Conservation (phyloP, 1,284 basidiomycete species). For the Sporisorium graminicola region DNA sequence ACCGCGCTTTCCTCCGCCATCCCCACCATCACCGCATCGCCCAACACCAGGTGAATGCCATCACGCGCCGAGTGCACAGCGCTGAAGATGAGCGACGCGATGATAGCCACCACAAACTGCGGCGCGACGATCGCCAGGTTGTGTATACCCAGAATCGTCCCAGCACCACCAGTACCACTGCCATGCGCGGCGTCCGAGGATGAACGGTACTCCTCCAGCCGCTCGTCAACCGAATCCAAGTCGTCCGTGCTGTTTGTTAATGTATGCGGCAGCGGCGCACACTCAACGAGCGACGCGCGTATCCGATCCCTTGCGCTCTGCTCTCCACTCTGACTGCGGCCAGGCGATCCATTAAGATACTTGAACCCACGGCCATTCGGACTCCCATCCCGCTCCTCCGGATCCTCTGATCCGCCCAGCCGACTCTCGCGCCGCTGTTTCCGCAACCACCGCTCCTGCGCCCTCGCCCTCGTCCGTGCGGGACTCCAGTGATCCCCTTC, state of each 20-base stretch:
- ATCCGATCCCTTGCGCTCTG: slow-evolving; percentile 28
- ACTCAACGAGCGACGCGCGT: slow-evolving; percentile 44
- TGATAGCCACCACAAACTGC: slow-evolving; percentile 78
- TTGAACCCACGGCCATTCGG: slow-evolving; percentile 11
- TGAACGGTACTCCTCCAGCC: no score
- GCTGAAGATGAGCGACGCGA: slow-evolving; percentile 84
- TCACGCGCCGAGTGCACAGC: slow-evolving; percentile 69
- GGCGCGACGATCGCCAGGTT: slow-evolving; percentile 77
- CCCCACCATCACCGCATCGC: neutral
- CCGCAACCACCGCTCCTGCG: slow-evolving; percentile 3
- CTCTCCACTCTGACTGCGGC: slow-evolving; percentile 6
- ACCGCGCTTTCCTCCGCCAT: neutral
- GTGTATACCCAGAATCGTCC: slow-evolving; percentile 95
- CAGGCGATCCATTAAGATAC: slow-evolving; percentile 23
- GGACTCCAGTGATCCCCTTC: slow-evolving; percentile 54
- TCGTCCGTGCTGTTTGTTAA: neutral
- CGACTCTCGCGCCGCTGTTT: slow-evolving; percentile 18
- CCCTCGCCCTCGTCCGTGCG: slow-evolving; percentile 15
- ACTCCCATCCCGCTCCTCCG: neutral
- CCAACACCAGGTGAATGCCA: slow-evolving; percentile 29
- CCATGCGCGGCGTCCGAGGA: neutral
- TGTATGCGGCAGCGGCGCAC: slow-evolving; percentile 31
- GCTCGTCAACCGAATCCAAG: slow-evolving; percentile 2
- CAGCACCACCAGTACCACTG: slow-evolving; percentile 75
- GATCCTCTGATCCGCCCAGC: neutral